Base-by-base conservation (phyloP, 305 asterid genomes). In the Nicotiana rustica region DNA sequence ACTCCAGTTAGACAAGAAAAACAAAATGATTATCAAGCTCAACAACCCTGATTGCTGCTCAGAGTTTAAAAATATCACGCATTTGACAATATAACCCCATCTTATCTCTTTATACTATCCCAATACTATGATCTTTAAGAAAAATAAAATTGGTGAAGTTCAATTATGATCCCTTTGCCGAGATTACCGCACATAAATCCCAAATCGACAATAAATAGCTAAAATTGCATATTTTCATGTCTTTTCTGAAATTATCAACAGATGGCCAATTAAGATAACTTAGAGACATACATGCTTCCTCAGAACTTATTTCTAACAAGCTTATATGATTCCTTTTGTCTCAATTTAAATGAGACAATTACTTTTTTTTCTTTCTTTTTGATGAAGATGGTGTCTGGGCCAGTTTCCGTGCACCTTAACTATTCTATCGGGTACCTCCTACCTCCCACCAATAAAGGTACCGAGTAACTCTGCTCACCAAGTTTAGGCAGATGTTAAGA, bases 1-100 rank as follows among this genome's bases (percentile, higher is more conserved):
- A 75, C 47, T 52, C 47, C 65, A 3, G 64, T 6, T 29, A 75
- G 79, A 75, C 52, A 57, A 29, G 80, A 75, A 25, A 75, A 52
- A 1, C 44, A 7, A 75, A 47, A 49, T 7, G 55, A 57, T 14
- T 62, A 52, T 52, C 65, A 52, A 75, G 61, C 79, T 73, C 62
- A 73, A 73, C 62, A 13, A 0, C 17, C 25, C 65, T 52, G 29
- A 18, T 52, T 29, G 65, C 79, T 52, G 47, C 6, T 19, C 15
- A 31, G 31, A 14, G 65, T 1, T 14, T 14, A 75, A 10, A 52
- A 75, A 52, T 41, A 75, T 5, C 47, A 75, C 64, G 6, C 31
- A 75, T 17, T 17, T 57, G 64, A 57, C 64, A 57, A 15, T 1
- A n/a, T 57, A 15, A 17, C 21, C n/a, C 4, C 62, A 57, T 5